A percentile compares a stretch with the other conserved stretches of the same genome.
Evolutionary conservation across 345 rosid species (phyloP).

Genomic region (Barbarea vulgaris): DNA sequence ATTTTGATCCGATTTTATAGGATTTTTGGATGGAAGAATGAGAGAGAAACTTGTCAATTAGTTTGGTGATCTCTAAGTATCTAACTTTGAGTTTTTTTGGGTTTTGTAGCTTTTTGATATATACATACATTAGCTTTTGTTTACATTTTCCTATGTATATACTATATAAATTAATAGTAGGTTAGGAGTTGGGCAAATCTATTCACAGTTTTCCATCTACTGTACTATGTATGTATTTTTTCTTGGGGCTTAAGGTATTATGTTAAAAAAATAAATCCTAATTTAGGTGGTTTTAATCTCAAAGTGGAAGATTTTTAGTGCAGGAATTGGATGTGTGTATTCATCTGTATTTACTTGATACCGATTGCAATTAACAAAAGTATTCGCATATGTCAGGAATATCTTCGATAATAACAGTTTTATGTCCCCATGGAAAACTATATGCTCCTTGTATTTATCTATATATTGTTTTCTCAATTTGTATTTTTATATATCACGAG

Average conservation of each 20-base stretch:
- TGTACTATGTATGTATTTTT: background rate
- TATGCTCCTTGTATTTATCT: background rate
- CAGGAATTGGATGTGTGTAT: background rate
- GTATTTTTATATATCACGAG: background rate
- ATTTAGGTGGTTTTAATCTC: background rate
- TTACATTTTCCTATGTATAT: background rate
- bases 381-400: background rate
- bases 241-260: constrained; percentile 8
- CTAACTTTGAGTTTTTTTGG: constrained; percentile 45
- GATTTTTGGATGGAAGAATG: constrained; percentile 34
- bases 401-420: background rate
- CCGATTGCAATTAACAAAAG: background rate
- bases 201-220: background rate
- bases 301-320: background rate
- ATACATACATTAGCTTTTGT: constrained; percentile 1
- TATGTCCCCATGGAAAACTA: background rate
- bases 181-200: constrained; percentile 34
- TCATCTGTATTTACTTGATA: background rate
- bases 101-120: constrained; percentile 14
- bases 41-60: constrained; percentile 33
- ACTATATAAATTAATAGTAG: constrained; percentile 1
- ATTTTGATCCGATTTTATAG: constrained; percentile 15
- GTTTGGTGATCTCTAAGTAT: constrained; percentile 61
- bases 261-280: background rate
- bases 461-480: background rate